phyloP scores from a whole-genome alignment of 2,329 filamentous ascomycete species.

The Fusarium pseudograminearum region DNA sequence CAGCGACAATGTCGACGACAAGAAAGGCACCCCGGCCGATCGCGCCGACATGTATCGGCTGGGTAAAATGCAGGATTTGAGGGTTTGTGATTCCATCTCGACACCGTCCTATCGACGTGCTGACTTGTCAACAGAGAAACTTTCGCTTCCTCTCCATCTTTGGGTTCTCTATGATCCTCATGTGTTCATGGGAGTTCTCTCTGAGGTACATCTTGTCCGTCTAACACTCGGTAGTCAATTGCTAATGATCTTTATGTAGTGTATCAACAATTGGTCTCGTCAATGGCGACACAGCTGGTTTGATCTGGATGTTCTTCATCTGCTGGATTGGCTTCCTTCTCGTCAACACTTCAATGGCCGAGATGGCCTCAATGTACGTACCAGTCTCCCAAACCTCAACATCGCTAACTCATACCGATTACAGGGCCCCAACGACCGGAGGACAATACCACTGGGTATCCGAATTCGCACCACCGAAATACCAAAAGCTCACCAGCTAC shows the following conservation, averaged over 20 bases:
- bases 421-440: constrained; percentile 63
- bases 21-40: constrained; percentile 38
- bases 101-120: accelerated
- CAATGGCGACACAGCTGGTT: constrained; percentile 60
- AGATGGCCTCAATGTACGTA: constrained; percentile 61
- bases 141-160: constrained; percentile 61
- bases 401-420: background rate
- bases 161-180: constrained; percentile 61
- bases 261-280: constrained; percentile 40
- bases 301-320: constrained; percentile 60
- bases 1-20: constrained; percentile 32
- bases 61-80: constrained; percentile 43
- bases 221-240: accelerated
- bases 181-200: constrained; percentile 59
- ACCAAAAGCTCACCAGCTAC: constrained; percentile 67
- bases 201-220: constrained; percentile 47
- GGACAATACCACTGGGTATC: constrained; percentile 71
- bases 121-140: constrained; percentile 50
- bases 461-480: constrained; percentile 61
- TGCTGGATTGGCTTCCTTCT: constrained; percentile 55
- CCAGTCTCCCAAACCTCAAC: accelerated
- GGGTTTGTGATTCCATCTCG: constrained; percentile 7
- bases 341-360: constrained; percentile 59
- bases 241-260: too few species aligned
- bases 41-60: constrained; percentile 45